Evolutionary conservation across 2,329 filamentous ascomycete species (phyloP).

Genomic region (Metarhizium brunneum): DNA sequence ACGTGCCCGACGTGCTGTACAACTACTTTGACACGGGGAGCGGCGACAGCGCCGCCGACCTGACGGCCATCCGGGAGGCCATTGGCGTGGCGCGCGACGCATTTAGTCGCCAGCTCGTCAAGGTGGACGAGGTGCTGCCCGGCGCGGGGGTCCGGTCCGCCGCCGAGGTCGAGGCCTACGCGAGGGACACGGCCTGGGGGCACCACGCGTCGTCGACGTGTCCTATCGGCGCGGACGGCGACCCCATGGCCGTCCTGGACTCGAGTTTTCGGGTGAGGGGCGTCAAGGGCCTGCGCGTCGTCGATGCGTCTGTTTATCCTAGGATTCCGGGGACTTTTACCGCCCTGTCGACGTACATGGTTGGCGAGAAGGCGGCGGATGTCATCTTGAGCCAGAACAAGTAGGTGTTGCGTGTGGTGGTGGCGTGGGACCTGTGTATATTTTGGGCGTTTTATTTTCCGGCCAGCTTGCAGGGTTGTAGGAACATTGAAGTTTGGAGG

Average conservation of each 20-base stretch:
- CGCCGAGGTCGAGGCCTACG: constrained; percentile 34
- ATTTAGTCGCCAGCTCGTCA: constrained; percentile 9
- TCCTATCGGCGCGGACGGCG: constrained; percentile 43
- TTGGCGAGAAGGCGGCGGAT: constrained; percentile 44
- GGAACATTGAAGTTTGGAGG: too few species aligned
- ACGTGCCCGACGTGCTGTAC: constrained; percentile 53
- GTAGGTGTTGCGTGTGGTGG: background rate
- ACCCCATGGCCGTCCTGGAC: constrained; percentile 46
- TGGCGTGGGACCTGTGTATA: too few species aligned
- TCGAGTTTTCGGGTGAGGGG: constrained; percentile 44
- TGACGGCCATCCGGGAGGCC: constrained; percentile 47
- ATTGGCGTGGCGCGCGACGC: constrained; percentile 41
- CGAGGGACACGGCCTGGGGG: constrained; percentile 41
- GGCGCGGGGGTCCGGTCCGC: constrained; percentile 28
- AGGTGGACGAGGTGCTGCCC: constrained; percentile 17
- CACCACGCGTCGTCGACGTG: constrained; percentile 49
- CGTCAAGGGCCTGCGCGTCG: constrained; percentile 43
- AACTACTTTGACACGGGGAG: constrained; percentile 47
- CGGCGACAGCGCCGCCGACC: constrained; percentile 35
- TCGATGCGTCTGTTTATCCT: constrained; percentile 48
- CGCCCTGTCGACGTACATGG: constrained; percentile 40
- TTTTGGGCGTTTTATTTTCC: too few species aligned
- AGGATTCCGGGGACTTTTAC: constrained; percentile 39
- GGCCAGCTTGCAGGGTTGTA: too few species aligned
- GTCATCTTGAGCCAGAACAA: constrained; percentile 7